Evolutionary conservation across 805 yeast species (phyloP).

Genomic region (Zygosaccharomyces gambellarensis): DNA sequence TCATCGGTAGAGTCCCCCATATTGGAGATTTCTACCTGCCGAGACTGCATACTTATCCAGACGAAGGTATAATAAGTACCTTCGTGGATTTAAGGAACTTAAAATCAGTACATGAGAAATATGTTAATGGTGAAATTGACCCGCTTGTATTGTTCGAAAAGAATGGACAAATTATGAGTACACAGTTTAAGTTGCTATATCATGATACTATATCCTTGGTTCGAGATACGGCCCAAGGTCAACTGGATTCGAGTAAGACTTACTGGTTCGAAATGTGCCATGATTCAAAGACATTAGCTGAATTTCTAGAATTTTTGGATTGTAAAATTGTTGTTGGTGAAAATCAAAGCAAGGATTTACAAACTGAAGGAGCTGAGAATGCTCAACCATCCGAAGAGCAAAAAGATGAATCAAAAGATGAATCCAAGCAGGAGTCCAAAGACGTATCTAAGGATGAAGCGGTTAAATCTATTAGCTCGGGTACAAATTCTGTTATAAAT

Average conservation of each 20-base stretch:
- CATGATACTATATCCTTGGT: constrained; percentile 26
- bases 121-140: constrained; percentile 24
- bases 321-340: constrained; percentile 17
- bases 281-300: constrained; percentile 23
- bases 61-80: constrained; percentile 16
- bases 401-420: constrained; percentile 3
- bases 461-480: not conserved
- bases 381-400: not conserved
- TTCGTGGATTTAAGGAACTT: constrained; percentile 21
- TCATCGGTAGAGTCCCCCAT: constrained; percentile 29
- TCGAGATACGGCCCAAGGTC: constrained; percentile 16
- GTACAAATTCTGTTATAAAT: constrained; percentile 10
- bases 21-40: constrained; percentile 35
- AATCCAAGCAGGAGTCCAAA: not conserved
- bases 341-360: not conserved
- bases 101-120: constrained; percentile 18
- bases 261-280: constrained; percentile 33
- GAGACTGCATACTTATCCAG: constrained; percentile 17
- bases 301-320: constrained; percentile 23
- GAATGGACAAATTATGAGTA: constrained; percentile 22
- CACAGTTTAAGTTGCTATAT: constrained; percentile 26
- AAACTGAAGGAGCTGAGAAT: not conserved
- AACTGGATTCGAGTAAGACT: constrained; percentile 7
- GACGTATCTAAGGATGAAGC: constrained; percentile 3
- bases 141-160: constrained; percentile 20